Conservation (phyloP, 192 early-diverging fungal species). For the Coemansia sp. region DNA sequence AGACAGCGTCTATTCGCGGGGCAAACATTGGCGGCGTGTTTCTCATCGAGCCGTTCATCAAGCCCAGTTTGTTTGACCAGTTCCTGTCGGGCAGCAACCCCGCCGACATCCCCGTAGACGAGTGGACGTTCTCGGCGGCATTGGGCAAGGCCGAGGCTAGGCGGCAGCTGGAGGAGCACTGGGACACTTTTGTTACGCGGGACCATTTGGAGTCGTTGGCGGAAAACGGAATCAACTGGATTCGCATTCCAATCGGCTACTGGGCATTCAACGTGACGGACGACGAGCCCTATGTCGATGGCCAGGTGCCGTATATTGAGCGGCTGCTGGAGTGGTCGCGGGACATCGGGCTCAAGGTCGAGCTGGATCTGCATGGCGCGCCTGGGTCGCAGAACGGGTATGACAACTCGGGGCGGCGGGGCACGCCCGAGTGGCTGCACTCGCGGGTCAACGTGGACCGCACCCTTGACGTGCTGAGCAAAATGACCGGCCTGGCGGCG, state of each 20-base stretch:
- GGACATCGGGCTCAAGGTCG: slow-evolving; percentile 52
- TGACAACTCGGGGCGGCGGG: slow-evolving; percentile 53
- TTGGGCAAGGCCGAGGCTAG: slow-evolving; percentile 43
- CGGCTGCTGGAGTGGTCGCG: slow-evolving; percentile 49
- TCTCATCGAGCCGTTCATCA: slow-evolving; percentile 57
- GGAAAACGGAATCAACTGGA: slow-evolving; percentile 49
- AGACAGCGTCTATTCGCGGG: slow-evolving; percentile 46
- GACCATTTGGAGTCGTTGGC: slow-evolving; percentile 48
- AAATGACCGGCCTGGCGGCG: slow-evolving; percentile 56
- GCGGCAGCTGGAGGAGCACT: slow-evolving; percentile 47
- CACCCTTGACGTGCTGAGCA: slow-evolving; percentile 51
- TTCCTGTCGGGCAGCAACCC: slow-evolving; percentile 25
- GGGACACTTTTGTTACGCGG: slow-evolving; percentile 56
- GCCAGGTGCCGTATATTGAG: slow-evolving; percentile 54
- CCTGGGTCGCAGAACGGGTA: slow-evolving; percentile 62
- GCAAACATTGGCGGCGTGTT: slow-evolving; percentile 58
- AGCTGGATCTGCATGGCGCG: slow-evolving; percentile 56
- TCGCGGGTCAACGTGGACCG: slow-evolving; percentile 49
- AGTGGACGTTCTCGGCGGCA: slow-evolving; percentile 51
- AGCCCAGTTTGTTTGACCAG: slow-evolving; percentile 45
- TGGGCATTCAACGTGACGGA: slow-evolving; percentile 56
- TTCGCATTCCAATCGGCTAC: slow-evolving; percentile 58
- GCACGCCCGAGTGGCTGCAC: slow-evolving; percentile 48
- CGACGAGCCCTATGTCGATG: slow-evolving; percentile 51
- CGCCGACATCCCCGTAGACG: slow-evolving; percentile 45